phyloP scores from a whole-genome alignment of 2,329 filamentous ascomycete genomes.

The Stromatinia cepivora region DNA sequence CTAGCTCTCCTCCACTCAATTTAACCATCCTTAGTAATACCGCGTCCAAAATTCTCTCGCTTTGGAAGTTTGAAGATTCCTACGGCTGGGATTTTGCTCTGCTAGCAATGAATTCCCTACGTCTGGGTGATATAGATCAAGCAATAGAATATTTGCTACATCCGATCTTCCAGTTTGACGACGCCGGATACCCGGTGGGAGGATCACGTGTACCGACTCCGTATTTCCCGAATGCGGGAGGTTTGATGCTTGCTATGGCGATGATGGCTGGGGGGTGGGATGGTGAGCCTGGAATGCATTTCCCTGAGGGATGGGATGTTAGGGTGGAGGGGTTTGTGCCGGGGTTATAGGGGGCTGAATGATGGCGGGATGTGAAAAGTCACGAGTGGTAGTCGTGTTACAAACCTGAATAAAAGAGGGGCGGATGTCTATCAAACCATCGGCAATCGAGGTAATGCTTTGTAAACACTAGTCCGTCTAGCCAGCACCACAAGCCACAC shows the following conservation, averaged over 20 bases:
- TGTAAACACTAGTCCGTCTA: neutral
- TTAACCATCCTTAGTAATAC: constrained; percentile 43
- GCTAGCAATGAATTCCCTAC: constrained; percentile 48
- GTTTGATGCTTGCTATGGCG: constrained; percentile 52
- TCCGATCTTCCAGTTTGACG: constrained; percentile 54
- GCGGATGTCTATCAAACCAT: neutral
- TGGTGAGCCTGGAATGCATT: constrained; percentile 47
- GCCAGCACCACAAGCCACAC: neutral
- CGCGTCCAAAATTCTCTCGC: constrained; percentile 43
- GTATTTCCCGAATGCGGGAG: constrained; percentile 55
- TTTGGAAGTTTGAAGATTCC: constrained; percentile 47
- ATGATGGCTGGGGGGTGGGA: constrained; percentile 62
- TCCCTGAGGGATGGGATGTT: constrained; percentile 52
- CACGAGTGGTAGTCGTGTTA: neutral
- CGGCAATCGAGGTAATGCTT: neutral
- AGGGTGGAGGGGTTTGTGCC: constrained; percentile 51
- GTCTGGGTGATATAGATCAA: constrained; percentile 46
- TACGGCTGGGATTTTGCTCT: constrained; percentile 51
- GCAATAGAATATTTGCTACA: constrained; percentile 49
- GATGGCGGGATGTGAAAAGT: constrained; percentile 40
- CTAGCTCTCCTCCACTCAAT: constrained; percentile 42
- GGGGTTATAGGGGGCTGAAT: constrained; percentile 59
- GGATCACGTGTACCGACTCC: constrained; percentile 55
- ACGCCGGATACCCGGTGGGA: constrained; percentile 56
- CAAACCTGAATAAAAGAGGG: neutral